Base-by-base conservation (phyloP, 169 alveolate species). In the Blepharisma undulans region DNA sequence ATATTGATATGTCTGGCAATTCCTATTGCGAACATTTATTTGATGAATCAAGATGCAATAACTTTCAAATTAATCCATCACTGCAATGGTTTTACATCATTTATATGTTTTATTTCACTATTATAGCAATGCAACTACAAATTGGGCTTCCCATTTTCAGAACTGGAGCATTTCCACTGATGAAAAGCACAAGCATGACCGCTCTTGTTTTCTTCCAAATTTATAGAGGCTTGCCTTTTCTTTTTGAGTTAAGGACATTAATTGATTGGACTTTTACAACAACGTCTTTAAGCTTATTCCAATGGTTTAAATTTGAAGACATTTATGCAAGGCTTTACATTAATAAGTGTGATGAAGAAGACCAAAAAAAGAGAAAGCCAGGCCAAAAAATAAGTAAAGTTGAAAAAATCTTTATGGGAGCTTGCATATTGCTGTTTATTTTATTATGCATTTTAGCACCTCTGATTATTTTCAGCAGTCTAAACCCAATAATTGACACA, bases 211-310 rank as follows among this genome's bases (percentile, higher is more conserved):
- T 93, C 14, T 95, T 92, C 92, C 92, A 93, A 76, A 91, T 91
- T 4, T 97, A 92, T 91, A 93, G 92, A 86, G 94, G 91, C n/a
- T 90, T 94, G 34, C 99, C 99, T 19, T 97, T 97, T 90, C n/a
- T 96, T 25, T 95, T 92, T 91, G 99, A 97, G 90, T 86, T 96
- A 33, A 95, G 95, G 85, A 92, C 94, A 0, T 92, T 97, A 22
- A 91, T 96, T 22, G 99, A 97, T 93, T 97, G 98, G 98, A 94
- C 98, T 22, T 94, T 97, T 71, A 97, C 98, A 22, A 34, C 91
- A 19, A 97, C 99, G 16, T 90, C 97, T 33, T 93, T 97, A 71
- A 98, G 95, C 90, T 66, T 96, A 21, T 96, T 95, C 80, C 94
- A 96, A 85, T 97, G 98, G 97, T 89, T 96, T 33, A 96, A 95